phyloP scores from a whole-genome alignment of 148 eudicot genomes.

The Fagopyrum tataricum region DNA sequence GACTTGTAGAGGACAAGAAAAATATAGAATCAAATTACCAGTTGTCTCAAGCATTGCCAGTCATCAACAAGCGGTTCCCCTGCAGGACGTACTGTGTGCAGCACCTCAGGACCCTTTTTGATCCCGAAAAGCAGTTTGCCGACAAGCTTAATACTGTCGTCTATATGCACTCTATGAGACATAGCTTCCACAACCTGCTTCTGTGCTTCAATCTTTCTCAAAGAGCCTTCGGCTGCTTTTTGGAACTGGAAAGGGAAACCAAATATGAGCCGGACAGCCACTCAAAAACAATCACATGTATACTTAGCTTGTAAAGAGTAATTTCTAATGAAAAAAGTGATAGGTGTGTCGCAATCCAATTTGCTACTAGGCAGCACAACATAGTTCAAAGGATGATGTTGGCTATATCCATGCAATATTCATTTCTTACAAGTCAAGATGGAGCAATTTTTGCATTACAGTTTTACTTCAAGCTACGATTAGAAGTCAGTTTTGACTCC shows the following conservation, averaged over 20 bases:
- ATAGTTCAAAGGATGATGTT: too few relatives aligned
- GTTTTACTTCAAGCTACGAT: too few relatives aligned
- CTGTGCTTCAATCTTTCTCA: constrained; percentile 65
- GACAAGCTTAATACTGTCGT: constrained; percentile 58
- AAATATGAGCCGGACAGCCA: background rate
- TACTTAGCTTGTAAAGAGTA: too few relatives aligned
- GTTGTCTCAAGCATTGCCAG: constrained; percentile 74
- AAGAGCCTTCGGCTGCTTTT: constrained; percentile 89
- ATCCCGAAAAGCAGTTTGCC: constrained; percentile 92
- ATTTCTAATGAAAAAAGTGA: too few relatives aligned
- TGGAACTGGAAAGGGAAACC: constrained; percentile 42
- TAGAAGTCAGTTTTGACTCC: too few relatives aligned
- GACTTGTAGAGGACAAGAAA: background rate
- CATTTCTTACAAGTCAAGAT: too few relatives aligned
- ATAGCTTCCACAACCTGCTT: constrained; percentile 73
- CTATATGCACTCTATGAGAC: constrained; percentile 86
- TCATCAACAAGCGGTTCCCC: constrained; percentile 91
- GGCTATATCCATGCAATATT: too few relatives aligned
- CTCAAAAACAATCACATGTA: background rate
- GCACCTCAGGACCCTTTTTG: constrained; percentile 54
- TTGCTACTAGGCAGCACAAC: too few relatives aligned
- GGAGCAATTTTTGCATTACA: too few relatives aligned
- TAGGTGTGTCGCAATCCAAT: too few relatives aligned
- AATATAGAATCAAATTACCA: constrained; percentile 31
- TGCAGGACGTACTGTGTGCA: constrained; percentile 51